These are phyloP conservation scores for Sarocladium brachiariae DNA, from an alignment of 2,329 filamentous ascomycete genomes.

Conservation along the genomic window DNA sequence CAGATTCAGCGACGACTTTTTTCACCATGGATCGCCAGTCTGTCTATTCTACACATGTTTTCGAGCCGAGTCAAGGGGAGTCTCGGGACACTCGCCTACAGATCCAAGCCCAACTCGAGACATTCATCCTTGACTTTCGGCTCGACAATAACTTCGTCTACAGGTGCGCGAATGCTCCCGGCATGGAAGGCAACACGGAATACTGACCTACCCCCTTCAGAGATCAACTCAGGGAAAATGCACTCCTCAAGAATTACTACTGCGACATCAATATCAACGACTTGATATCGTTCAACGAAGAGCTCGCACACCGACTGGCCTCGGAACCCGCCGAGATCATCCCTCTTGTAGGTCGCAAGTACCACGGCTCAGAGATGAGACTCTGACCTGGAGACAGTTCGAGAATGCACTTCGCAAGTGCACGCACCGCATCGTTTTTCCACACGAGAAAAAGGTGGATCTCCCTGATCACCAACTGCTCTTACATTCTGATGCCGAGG, in stretches of 20 bases:
- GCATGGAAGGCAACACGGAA: too few relatives aligned
- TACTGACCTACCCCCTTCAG: slow-evolving; percentile 34
- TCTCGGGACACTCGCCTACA: slow-evolving; percentile 63
- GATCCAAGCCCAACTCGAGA: slow-evolving; percentile 72
- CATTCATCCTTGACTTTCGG: slow-evolving; percentile 89
- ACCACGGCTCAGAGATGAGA: neutral
- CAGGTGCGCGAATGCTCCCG: slow-evolving; percentile 51
- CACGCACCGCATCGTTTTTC: slow-evolving; percentile 88
- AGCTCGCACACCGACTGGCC: slow-evolving; percentile 81
- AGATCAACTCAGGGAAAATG: slow-evolving; percentile 93
- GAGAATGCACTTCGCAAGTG: slow-evolving; percentile 85
- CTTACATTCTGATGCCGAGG: slow-evolving; percentile 82
- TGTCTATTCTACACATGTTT: slow-evolving; percentile 78
- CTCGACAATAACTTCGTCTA: slow-evolving; percentile 94
- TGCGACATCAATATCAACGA: slow-evolving; percentile 96
- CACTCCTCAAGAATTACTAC: slow-evolving; percentile 86
- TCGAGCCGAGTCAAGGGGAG: slow-evolving; percentile 59
- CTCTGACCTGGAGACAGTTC: slow-evolving; percentile 52
- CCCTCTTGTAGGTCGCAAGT: slow-evolving; percentile 58
- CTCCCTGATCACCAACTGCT: slow-evolving; percentile 92
- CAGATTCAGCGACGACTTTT: slow-evolving; percentile 1
- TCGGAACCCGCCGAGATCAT: slow-evolving; percentile 91
- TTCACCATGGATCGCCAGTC: slow-evolving; percentile 77
- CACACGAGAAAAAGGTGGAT: slow-evolving; percentile 56
- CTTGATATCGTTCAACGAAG: slow-evolving; percentile 92